These are phyloP conservation scores for Kodamaea kakaduensis DNA, from an alignment of 805 yeast genomes.

Conservation along the genomic window DNA sequence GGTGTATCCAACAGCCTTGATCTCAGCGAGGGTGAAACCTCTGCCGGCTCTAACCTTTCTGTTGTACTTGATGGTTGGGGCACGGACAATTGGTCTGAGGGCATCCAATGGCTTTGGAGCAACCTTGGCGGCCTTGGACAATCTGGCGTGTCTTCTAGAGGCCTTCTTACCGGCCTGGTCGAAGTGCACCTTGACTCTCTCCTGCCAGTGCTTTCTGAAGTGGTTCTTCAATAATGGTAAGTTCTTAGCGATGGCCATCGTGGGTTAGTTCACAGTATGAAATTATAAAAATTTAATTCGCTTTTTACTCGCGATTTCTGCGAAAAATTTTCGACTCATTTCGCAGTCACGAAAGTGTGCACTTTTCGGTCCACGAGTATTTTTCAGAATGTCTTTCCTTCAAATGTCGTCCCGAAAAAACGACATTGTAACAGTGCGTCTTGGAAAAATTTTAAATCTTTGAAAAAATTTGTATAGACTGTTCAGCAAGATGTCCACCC, in stretches of 20 bases:
- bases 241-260: conserved; percentile 94
- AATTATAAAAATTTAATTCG: conserved; percentile 7
- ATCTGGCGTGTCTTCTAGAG: conserved; percentile 93
- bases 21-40: conserved; percentile 97
- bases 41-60: conserved; percentile 99
- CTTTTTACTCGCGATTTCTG: conserved; percentile 1
- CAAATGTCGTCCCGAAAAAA: too few relatives aligned
- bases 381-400: background rate
- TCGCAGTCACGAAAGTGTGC: background rate
- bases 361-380: conserved; percentile 4
- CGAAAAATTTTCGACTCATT: conserved; percentile 8
- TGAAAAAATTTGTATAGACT: conserved; percentile 9
- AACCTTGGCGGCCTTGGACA: conserved; percentile 84
- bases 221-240: conserved; percentile 99
- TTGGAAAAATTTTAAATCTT: conserved; percentile 10
- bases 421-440: too few relatives aligned
- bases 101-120: conserved; percentile 98
- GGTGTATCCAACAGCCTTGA: conserved; percentile 94
- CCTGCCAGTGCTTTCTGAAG: conserved; percentile 99
- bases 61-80: conserved; percentile 98
- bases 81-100: conserved; percentile 97
- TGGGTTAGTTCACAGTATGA: conserved; percentile 14
- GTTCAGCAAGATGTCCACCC: conserved; percentile 52
- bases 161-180: conserved; percentile 99
- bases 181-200: conserved; percentile 98